Conservation (phyloP, 495 filamentous ascomycete species). For the Xylaria intraflava region DNA sequence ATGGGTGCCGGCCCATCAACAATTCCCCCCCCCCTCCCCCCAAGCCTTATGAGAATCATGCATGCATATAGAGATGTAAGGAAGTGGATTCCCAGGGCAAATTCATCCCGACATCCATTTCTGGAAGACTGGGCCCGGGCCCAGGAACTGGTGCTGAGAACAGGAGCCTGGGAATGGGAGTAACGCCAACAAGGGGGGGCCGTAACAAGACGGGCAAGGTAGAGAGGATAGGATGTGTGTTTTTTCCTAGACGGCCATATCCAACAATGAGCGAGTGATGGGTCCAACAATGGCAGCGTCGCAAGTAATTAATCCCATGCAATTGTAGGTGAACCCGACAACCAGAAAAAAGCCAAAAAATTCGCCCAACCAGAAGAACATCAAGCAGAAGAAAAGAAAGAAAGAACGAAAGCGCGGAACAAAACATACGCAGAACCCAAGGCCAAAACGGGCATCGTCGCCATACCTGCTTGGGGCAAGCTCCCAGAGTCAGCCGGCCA, state of each 20-base stretch:
- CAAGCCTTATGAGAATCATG: slow-evolving; percentile 24
- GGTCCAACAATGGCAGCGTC: slow-evolving; percentile 1
- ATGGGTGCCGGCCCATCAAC: slow-evolving; percentile 4
- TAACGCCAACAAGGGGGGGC: not conserved
- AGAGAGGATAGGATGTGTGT: slow-evolving; percentile 3
- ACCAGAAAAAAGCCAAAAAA: not conserved
- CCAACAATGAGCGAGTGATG: slow-evolving; percentile 1
- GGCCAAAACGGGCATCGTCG: not conserved
- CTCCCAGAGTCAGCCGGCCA: slow-evolving; percentile 7
- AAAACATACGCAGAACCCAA: not conserved
- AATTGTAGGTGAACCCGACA: not conserved
- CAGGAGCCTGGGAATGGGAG: not conserved
- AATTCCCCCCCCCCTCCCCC: slow-evolving; percentile 1
- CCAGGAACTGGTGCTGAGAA: not conserved
- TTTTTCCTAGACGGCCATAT: not conserved
- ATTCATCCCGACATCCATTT: slow-evolving; percentile 1
- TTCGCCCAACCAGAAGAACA: not conserved
- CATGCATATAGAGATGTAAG: slow-evolving; percentile 1
- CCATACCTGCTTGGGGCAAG: slow-evolving; percentile 3
- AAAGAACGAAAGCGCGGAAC: not conserved
- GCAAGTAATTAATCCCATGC: not conserved
- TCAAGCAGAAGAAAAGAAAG: not conserved
- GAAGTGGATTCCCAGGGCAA: slow-evolving; percentile 12
- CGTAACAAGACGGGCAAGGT: not conserved
- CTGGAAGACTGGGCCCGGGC: slow-evolving; percentile 6